Conservation (phyloP, 2,329 filamentous ascomycete species). For the Hypoxylon sp. region DNA sequence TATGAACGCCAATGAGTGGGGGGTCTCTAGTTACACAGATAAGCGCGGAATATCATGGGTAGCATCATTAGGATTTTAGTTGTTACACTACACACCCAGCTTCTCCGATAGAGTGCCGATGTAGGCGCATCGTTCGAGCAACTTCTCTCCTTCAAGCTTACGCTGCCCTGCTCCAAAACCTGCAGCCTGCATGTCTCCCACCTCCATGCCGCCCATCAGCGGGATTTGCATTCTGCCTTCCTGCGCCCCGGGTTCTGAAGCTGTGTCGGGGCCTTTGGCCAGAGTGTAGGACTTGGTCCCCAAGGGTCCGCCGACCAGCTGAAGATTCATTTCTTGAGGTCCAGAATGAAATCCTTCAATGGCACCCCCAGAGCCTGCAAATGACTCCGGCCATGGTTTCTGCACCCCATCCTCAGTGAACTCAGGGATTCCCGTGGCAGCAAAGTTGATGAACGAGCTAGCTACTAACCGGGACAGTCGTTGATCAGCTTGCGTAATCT, state of each 20-base stretch:
- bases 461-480: slow-evolving; percentile 30
- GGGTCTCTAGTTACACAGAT: too few relatives aligned
- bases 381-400: slow-evolving; percentile 37
- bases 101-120: slow-evolving; percentile 36
- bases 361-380: neutral
- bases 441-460: slow-evolving; percentile 38
- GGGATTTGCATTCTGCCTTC: slow-evolving; percentile 19
- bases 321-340: slow-evolving; percentile 14
- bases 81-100: slow-evolving; percentile 16
- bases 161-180: slow-evolving; percentile 12
- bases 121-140: slow-evolving; percentile 36
- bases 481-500: slow-evolving; percentile 28
- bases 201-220: slow-evolving; percentile 8
- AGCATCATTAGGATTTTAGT: too few relatives aligned
- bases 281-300: slow-evolving; percentile 9
- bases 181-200: slow-evolving; percentile 26
- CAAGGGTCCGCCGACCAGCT: slow-evolving; percentile 38
- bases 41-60: too few relatives aligned
- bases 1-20: too few relatives aligned
- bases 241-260: neutral
- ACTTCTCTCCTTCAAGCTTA: slow-evolving; percentile 28
- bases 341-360: neutral
- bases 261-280: neutral
- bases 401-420: neutral
- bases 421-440: slow-evolving; percentile 34